Percentiles rank a stretch among this genome's conserved stretches.
phyloP scores from a whole-genome alignment of 345 rosid genomes.

The Melastoma malabathricum region DNA sequence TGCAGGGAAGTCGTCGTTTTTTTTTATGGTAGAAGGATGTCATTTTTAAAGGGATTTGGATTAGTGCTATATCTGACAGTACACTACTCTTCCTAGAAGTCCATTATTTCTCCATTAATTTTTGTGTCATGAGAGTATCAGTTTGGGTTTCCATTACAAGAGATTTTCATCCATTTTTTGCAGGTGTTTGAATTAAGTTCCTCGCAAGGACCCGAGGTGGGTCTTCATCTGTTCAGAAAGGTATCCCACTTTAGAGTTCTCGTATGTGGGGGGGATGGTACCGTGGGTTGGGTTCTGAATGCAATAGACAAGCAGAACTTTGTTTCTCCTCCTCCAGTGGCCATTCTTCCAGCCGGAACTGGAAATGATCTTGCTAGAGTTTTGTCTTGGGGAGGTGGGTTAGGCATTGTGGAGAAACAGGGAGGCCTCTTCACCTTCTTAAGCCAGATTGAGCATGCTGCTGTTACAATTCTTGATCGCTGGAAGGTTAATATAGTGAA shows the following conservation, averaged over 20 bases:
- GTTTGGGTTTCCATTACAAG: neutral
- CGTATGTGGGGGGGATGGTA: conserved; percentile 92
- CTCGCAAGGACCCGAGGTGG: conserved; percentile 67
- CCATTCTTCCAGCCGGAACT: conserved; percentile 92
- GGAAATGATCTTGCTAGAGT: conserved; percentile 94
- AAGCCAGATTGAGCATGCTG: conserved; percentile 66
- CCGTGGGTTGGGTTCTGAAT: conserved; percentile 82
- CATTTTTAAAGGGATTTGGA: too few relatives aligned
- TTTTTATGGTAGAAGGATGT: too few relatives aligned
- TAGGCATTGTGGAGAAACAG: conserved; percentile 70
- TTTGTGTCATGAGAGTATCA: neutral
- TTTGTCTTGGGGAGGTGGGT: conserved; percentile 79
- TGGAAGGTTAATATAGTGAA: conserved; percentile 63
- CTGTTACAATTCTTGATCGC: conserved; percentile 80
- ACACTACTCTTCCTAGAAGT: neutral
- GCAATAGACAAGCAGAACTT: conserved; percentile 77
- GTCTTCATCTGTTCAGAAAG: conserved; percentile 67
- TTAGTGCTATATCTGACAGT: neutral
- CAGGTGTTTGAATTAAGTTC: conserved; percentile 80
- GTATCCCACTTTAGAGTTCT: conserved; percentile 88
- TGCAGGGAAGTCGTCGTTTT: too few relatives aligned
- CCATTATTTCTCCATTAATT: neutral
- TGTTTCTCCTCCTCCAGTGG: conserved; percentile 91
- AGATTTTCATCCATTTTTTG: conserved; percentile 3
- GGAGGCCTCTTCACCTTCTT: conserved; percentile 72